Evolutionary conservation across 1,284 basidiomycete species (phyloP), one percentile per base, ranked within the genome.

Genomic region (Rhodotorula sp.): DNA sequence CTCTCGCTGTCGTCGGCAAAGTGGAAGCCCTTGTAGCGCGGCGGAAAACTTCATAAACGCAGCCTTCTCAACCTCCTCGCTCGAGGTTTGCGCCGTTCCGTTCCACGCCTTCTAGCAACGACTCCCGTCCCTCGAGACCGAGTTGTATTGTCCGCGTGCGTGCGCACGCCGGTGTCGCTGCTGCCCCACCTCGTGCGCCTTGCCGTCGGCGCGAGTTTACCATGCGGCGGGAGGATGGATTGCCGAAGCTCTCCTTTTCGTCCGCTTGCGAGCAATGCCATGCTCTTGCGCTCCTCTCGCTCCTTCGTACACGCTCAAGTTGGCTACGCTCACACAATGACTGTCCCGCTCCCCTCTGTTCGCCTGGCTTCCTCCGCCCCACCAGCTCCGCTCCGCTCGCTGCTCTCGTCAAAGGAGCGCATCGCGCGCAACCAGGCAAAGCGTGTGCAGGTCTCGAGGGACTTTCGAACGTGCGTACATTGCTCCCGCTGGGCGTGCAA

Each of bases 401-500:
- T 29, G 2, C 51, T 53, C 51, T 27, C 51, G 29, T 30, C 53
- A 20, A 54, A 54, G 53, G 29, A 54, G 27, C 27, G 58, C 11
- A 8, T 1, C 46, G 46, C 44, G 44, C 17, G 58, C 11, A 59
- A 34, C 47, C 11, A n/a, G 5, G 57, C 13, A 17, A 48, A 22
- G 58, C 27, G 24, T 7, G 22, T 20, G 29, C n/a, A 34, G 0
- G 52, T 62, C 13, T 29, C 39, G 39, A 62, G 52, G 52, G 61
- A 62, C 30, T 55, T 62, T 17, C 52, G 61, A 6, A 55, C 61
- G 61, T 62, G 24, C 61, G 61, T 59, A 9, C 49, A 36, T 6
- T 36, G 8, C 39, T 44, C 39, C 39, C 5, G 39, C 39, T 44
- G 7, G 39, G 13, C 39, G 49, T 15, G 24, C 11, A n/a, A n/a